Conservation (phyloP, 2,329 filamentous ascomycete species). For the Apiospora pterosperma region DNA sequence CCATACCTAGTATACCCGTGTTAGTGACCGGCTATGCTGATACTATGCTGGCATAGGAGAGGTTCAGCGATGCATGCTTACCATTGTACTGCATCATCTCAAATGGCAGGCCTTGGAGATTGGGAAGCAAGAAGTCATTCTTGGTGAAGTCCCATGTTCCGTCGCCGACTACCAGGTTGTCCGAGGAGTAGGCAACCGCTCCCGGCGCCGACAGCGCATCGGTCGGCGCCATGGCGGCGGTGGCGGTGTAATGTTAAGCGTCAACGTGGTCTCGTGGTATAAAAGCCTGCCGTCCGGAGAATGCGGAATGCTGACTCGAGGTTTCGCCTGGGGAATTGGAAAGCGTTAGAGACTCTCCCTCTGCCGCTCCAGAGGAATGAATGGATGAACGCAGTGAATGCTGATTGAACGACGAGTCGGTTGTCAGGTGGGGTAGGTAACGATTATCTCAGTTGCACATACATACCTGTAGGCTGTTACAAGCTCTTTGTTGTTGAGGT, state of each 20-base stretch:
- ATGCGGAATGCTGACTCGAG: not conserved
- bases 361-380: too few species aligned
- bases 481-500: not conserved
- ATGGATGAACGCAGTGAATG: too few species aligned
- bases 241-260: not conserved
- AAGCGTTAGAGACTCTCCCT: not conserved
- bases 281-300: not conserved
- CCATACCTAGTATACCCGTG: conserved; percentile 61
- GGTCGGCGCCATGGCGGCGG: conserved; percentile 58
- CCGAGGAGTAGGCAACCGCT: conserved; percentile 68
- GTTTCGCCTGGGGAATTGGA: not conserved
- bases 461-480: conserved; percentile 1
- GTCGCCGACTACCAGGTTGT: conserved; percentile 74
- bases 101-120: conserved; percentile 72
- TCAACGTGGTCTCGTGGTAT: not conserved
- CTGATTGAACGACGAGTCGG: too few species aligned
- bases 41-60: not conserved
- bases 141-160: conserved; percentile 79
- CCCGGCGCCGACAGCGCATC: conserved; percentile 65
- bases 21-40: conserved; percentile 9
- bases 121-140: conserved; percentile 76
- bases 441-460: too few species aligned
- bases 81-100: conserved; percentile 84
- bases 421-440: not conserved
- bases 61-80: conserved; percentile 31